phyloP scores from a whole-genome alignment of 23 red algal genomes.

The Agarophyton chilense region DNA sequence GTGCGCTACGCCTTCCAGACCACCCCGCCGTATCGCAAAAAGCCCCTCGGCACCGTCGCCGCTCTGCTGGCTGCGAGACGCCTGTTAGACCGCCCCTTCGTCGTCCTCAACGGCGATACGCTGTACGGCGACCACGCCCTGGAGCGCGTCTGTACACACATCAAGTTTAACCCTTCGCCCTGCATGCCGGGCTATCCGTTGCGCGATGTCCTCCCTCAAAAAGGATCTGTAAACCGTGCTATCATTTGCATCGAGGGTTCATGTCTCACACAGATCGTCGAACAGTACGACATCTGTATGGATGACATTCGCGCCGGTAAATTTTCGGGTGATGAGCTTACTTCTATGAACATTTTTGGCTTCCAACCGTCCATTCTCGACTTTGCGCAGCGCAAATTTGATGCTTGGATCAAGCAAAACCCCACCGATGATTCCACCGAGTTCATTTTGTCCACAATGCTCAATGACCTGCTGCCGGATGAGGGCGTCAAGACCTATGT shows the following conservation, averaged over 20 bases:
- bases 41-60: conserved; percentile 92
- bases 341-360: conserved; percentile 94
- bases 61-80: conserved; percentile 77
- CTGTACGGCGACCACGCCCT: conserved; percentile 85
- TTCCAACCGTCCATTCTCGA: conserved; percentile 66
- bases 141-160: conserved; percentile 63
- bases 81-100: conserved; percentile 64
- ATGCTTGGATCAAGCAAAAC: conserved; percentile 48
- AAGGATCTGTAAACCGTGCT: conserved; percentile 84
- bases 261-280: conserved; percentile 76
- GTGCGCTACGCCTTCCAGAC: conserved; percentile 74
- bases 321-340: conserved; percentile 90
- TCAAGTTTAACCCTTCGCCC: conserved; percentile 45
- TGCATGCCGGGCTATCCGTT: conserved; percentile 95
- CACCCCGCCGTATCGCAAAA: conserved; percentile 74
- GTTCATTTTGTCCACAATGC: conserved; percentile 96
- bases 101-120: conserved; percentile 92
- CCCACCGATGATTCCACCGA: conserved; percentile 59
- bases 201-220: conserved; percentile 79
- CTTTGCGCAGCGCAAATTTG: conserved; percentile 74
- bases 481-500: conserved; percentile 61
- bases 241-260: conserved; percentile 63
- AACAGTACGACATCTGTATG: conserved; percentile 88
- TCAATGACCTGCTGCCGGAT: conserved; percentile 90
- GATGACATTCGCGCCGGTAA: conserved; percentile 74